These are phyloP conservation scores for Rhodomyrtus tomentosa DNA, from an alignment of 345 rosid genomes.

Conservation along the genomic window DNA sequence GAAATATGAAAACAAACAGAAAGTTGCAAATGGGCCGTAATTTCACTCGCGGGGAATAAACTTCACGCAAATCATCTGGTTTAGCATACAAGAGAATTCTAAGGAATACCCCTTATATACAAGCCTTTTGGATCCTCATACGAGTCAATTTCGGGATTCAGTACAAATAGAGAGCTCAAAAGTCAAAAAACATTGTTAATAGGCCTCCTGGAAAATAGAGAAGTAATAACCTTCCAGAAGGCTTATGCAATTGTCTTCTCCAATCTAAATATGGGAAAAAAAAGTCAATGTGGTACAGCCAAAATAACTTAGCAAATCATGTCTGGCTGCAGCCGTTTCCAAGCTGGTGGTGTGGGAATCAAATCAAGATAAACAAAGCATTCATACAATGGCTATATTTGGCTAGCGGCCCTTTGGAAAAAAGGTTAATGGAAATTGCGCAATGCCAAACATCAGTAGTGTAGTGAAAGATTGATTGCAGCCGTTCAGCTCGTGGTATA, in stretches of 20 bases:
- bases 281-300: not conserved
- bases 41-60: not conserved
- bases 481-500: not conserved
- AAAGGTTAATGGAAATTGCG: not conserved
- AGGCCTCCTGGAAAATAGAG: not conserved
- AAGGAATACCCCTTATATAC: not conserved
- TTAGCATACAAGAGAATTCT: not conserved
- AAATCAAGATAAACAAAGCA: not conserved
- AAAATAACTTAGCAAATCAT: not conserved
- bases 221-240: not conserved
- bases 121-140: not conserved
- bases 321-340: not conserved
- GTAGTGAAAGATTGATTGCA: not conserved
- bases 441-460: not conserved
- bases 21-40: not conserved
- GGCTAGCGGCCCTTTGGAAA: not conserved
- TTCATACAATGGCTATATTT: not conserved
- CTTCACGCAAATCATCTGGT: not conserved
- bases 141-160: not conserved
- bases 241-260: not conserved
- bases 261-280: not conserved
- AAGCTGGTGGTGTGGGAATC: not conserved
- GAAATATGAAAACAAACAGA: not conserved
- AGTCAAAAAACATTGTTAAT: not conserved
- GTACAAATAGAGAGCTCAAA: not conserved